Base-by-base conservation (phyloP, 2,329 filamentous ascomycete species). In the Colletotrichum incanum region DNA sequence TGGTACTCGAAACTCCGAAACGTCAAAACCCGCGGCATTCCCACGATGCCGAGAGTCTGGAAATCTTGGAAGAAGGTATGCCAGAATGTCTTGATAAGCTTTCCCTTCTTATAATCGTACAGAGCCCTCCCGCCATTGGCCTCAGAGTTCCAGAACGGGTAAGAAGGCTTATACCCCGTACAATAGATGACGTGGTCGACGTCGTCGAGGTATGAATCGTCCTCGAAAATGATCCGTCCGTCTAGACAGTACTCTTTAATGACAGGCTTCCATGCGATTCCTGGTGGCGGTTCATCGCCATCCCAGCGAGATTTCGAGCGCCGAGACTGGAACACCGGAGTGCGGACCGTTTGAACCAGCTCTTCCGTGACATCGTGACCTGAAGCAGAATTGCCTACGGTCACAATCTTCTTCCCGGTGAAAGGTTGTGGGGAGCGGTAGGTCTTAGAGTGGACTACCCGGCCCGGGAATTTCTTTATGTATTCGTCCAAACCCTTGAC, bases 1-100 rank as follows among this genome's bases (percentile, higher is more conserved):
- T 89, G 88, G 72, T 89, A 89, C 76, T 89, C 88, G 72, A 89
- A 89, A 45, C 85, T 86, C 8, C 87, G 78, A 68, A 89, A 89
- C 0, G 87, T 89, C 16, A 88, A 76, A 0, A 84, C 84, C 0
- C 87, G 83, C 1, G 87, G 87, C 7, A 89, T 76, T 0, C 88
- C 89, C 0, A 90, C 82, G 14, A 89, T 79, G 0, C 82, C 89
- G 0, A 91, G 78, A 0, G 84, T 87, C 0, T 82, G 77, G 50
- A 84, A 84, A 28, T 85, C 82, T 1, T 80, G 83, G 61, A 88
- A 82, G 77, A 90, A 90, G 0, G 86, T 88, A 75, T 90, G 88
- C 78, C 82, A 83, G 74, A 89, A 91, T 2, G 74, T 83, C 0
- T 83, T 82, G 0, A 82, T 67, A 2, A 90, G 77, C 26, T 83